These are phyloP conservation scores for Aspergillus transmontanensis DNA, from an alignment of 2,329 filamentous ascomycete species.

Conservation along the genomic window DNA sequence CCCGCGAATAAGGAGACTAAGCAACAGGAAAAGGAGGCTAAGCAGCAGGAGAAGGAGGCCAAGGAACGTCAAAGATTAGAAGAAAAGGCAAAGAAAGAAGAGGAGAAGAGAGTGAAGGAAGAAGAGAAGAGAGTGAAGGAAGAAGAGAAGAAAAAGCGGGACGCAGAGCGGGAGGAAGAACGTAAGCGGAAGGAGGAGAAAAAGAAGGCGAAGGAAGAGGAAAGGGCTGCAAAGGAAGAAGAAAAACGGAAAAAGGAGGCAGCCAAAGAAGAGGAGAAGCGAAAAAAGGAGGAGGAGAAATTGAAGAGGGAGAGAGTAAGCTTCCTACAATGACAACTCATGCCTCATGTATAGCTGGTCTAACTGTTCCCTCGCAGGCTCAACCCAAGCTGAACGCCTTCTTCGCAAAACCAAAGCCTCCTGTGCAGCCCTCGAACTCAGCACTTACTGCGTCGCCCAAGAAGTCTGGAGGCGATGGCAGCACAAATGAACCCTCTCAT, in stretches of 20 bases:
- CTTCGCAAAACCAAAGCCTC: constrained; percentile 46
- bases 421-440: constrained; percentile 26
- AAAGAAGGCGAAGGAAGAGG: constrained; percentile 47
- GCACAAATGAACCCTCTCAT: constrained; percentile 17
- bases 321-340: constrained; percentile 7
- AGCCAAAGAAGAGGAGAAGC: constrained; percentile 45
- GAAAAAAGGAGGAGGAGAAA: constrained; percentile 51
- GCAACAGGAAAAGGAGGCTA: constrained; percentile 26
- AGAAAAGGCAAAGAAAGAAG: constrained; percentile 22
- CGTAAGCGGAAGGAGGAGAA: constrained; percentile 39
- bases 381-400: constrained; percentile 56
- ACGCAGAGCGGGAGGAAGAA: constrained; percentile 36
- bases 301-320: constrained; percentile 48
- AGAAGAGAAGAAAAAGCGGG: constrained; percentile 46
- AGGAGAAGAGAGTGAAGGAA: constrained; percentile 18
- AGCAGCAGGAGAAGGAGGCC: constrained; percentile 26
- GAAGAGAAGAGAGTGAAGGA: constrained; percentile 41
- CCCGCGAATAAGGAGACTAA: constrained; percentile 31
- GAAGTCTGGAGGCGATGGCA: constrained; percentile 19
- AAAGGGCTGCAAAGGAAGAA: constrained; percentile 51
- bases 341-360: constrained; percentile 13
- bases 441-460: constrained; percentile 32
- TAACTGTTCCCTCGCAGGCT: constrained; percentile 40
- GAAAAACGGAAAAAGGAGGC: constrained; percentile 48
- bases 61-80: no score